Conservation (phyloP, 805 yeast species). For the Candida palmyrensis region DNA sequence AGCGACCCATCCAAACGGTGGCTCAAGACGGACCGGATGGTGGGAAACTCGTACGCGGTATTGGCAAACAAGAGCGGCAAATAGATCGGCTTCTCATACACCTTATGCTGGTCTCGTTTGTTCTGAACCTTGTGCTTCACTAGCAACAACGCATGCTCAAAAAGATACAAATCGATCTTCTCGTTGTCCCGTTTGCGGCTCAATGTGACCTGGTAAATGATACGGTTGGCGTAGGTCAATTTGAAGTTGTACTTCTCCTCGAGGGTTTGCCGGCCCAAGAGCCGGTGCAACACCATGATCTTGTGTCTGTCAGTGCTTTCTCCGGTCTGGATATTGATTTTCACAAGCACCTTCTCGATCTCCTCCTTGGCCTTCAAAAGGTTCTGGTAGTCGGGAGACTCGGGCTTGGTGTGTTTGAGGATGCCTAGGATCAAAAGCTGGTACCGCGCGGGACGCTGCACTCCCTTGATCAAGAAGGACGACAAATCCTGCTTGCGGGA, state of each 20-base stretch:
- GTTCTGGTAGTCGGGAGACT: slow-evolving; percentile 64
- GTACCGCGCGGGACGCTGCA: slow-evolving; percentile 92
- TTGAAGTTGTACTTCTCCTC: slow-evolving; percentile 85
- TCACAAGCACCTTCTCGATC: slow-evolving; percentile 66
- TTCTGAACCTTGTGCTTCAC: slow-evolving; percentile 82
- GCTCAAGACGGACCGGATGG: slow-evolving; percentile 41
- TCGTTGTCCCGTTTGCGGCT: slow-evolving; percentile 67
- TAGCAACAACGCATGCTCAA: slow-evolving; percentile 84
- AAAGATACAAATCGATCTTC: slow-evolving; percentile 77
- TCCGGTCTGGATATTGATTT: slow-evolving; percentile 86
- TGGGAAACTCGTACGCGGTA: slow-evolving; percentile 74
- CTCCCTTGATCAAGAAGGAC: slow-evolving; percentile 91
- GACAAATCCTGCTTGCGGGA: slow-evolving; percentile 86
- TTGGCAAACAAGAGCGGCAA: slow-evolving; percentile 70
- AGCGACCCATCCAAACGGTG: slow-evolving; percentile 30
- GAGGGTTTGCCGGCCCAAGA: slow-evolving; percentile 65
- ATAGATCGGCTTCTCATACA: slow-evolving; percentile 84
- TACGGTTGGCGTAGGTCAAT: slow-evolving; percentile 74
- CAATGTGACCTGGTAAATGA: slow-evolving; percentile 73
- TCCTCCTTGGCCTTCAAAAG: slow-evolving; percentile 70
- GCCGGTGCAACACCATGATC: slow-evolving; percentile 62
- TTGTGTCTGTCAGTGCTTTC: slow-evolving; percentile 90
- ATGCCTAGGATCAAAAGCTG: slow-evolving; percentile 81
- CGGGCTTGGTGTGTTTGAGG: slow-evolving; percentile 74
- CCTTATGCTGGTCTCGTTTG: slow-evolving; percentile 87